Conservation (phyloP, 257 asterid genomes). For the Agastache rugosa region DNA sequence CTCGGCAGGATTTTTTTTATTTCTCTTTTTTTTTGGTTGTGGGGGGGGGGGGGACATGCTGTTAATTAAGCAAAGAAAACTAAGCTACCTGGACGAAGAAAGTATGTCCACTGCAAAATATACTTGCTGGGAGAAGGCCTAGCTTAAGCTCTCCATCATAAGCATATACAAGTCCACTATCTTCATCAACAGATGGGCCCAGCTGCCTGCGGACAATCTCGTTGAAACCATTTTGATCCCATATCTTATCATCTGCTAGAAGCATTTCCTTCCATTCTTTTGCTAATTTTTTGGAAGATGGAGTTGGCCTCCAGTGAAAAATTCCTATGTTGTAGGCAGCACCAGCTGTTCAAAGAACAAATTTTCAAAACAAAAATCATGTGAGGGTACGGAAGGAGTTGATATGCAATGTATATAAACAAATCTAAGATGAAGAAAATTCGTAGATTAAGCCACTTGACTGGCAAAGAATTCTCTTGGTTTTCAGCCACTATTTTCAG, state of each 20-base stretch:
- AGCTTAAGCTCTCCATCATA: constrained; percentile 94
- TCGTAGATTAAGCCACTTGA: constrained; percentile 18
- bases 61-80: constrained; percentile 12
- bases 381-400: constrained; percentile 15
- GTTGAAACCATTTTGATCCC: constrained; percentile 99
- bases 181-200: constrained; percentile 97
- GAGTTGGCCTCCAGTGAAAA: constrained; percentile 97
- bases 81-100: constrained; percentile 89
- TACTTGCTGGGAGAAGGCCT: constrained; percentile 96
- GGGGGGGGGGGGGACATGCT: neutral
- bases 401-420: constrained; percentile 28
- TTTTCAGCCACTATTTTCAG: constrained; percentile 1
- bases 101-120: constrained; percentile 98
- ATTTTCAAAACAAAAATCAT: constrained; percentile 3
- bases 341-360: constrained; percentile 60
- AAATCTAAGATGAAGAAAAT: constrained; percentile 7
- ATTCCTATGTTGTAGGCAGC: constrained; percentile 95
- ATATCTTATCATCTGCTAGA: constrained; percentile 75
- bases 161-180: constrained; percentile 96
- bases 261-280: constrained; percentile 95
- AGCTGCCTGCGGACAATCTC: constrained; percentile 78
- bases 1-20: neutral
- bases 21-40: too few species aligned
- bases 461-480: constrained; percentile 13
- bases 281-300: constrained; percentile 79